These are phyloP conservation scores for Psilocybe subaeruginosa DNA, from an alignment of 768 basidiomycete species.

Conservation along the genomic window DNA sequence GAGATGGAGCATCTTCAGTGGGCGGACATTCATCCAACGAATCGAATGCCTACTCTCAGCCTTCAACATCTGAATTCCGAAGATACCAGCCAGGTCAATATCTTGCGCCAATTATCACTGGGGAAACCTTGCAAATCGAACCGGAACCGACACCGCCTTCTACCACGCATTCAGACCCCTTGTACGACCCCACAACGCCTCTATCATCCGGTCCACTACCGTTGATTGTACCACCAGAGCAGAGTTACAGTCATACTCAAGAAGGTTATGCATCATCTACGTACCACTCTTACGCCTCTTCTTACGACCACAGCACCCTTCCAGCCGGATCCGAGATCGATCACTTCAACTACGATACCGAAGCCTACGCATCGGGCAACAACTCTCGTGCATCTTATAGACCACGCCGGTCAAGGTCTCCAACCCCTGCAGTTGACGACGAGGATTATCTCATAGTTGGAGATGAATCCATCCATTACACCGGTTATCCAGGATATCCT, in stretches of 20 bases:
- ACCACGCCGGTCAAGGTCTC: conserved; percentile 70
- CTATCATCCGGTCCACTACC: conserved; percentile 22
- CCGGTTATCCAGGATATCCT: conserved; percentile 40
- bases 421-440: conserved; percentile 74
- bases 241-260: conserved; percentile 41
- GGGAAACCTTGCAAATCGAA: conserved; percentile 62
- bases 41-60: conserved; percentile 16
- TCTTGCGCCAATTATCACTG: conserved; percentile 64
- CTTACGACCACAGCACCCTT: conserved; percentile 34
- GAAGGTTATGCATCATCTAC: conserved; percentile 38
- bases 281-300: conserved; percentile 33
- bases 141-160: conserved; percentile 15
- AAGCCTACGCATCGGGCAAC: conserved; percentile 71
- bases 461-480: conserved; percentile 59
- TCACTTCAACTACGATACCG: conserved; percentile 66
- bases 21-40: conserved; percentile 19
- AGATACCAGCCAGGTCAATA: conserved; percentile 67
- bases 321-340: conserved; percentile 46
- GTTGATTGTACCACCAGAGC: conserved; percentile 21
- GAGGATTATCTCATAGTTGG: conserved; percentile 69
- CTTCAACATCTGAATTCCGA: conserved; percentile 31
- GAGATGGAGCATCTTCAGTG: conserved; percentile 22
- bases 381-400: conserved; percentile 49
- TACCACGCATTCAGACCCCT: conserved; percentile 29
- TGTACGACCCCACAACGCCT: conserved; percentile 28